Evolutionary conservation across 352 stramenopile genomes (phyloP), one percentile per base, ranked within the genome.

Genomic region (Saprolegnia parasitica): DNA sequence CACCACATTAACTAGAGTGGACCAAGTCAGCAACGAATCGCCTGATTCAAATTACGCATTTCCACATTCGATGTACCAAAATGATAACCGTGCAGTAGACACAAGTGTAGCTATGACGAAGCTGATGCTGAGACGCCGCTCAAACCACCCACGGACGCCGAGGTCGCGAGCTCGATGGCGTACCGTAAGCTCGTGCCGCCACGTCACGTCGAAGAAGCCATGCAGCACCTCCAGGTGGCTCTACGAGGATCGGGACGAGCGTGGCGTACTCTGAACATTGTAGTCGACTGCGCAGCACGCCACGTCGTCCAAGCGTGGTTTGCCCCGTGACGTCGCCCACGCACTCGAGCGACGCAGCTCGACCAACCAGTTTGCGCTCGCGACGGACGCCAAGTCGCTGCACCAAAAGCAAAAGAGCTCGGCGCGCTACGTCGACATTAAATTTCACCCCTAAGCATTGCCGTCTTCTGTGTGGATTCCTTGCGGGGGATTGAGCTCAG

Each of bases 181-280:
- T 70, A 70, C 26, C 63, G 50, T 40, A 52, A 70, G 26, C 54
- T 70, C 15, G 54, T 70, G 9, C 63, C 63, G 20, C 63, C 63
- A 6, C 21, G 29, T 40, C 63, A 70, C 50, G 63, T 70, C 23
- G 21, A 18, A 15, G 63, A 70, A 61, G 63, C 63, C 10, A 70
- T 70, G 63, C 26, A 70, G 35, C 29, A 24, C 11, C 23, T 58
- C 8, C 26, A 68, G 47, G 62, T 65, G 24, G 1, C 21, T n/a
- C 8, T 49, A 49, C 42, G 3, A n/a, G n/a, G n/a, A n/a, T n/a
- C n/a, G n/a, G n/a, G 18, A 49, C 29, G 29, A 35, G 29, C 5
- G 29, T 35, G 29, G 29, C 10, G 13, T 49, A n/a, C 8, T 1
- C 13, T 49, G 42, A 49, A 49, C 42, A n/a, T n/a, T n/a, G 42